phyloP scores from a whole-genome alignment of 202 grass and related monocot species.

The Panicum virgatum region DNA sequence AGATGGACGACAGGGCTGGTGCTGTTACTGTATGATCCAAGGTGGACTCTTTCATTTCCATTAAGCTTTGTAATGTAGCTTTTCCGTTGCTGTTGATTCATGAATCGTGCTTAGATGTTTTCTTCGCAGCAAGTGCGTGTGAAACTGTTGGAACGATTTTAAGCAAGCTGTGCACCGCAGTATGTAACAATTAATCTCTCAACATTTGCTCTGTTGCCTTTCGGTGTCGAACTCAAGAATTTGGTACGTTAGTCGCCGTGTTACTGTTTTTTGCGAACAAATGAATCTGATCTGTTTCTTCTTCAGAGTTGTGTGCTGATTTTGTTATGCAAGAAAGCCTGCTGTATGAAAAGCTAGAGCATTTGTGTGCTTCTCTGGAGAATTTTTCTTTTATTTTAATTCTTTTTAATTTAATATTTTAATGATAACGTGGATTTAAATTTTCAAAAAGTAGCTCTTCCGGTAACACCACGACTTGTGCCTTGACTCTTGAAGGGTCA shows the following conservation, averaged over 20 bases:
- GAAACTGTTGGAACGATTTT: constrained; percentile 33
- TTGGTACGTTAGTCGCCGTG: not conserved
- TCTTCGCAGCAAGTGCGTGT: constrained; percentile 42
- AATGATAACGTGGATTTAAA: no score
- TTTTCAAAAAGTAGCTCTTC: no score
- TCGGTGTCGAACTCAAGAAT: not conserved
- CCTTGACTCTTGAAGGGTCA: no score
- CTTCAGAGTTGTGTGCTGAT: no score
- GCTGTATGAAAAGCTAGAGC: no score
- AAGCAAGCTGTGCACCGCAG: constrained; percentile 24
- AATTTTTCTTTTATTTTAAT: no score
- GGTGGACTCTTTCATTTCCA: not conserved
- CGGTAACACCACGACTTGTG: no score
- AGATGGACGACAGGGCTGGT: constrained; percentile 26
- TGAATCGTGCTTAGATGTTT: constrained; percentile 35
- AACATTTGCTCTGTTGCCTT: not conserved
- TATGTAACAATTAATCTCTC: constrained; percentile 5
- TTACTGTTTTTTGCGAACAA: not conserved
- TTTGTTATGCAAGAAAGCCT: no score
- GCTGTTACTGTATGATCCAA: constrained; percentile 40
- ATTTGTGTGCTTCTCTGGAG: no score
- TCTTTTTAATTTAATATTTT: no score
- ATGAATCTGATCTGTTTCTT: not conserved
- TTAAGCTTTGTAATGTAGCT: constrained; percentile 38
- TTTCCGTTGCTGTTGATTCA: constrained; percentile 36